These are phyloP conservation scores for Marchantia polymorpha DNA, from an alignment of 225 moss, liverwort and hornwort genomes.

Conservation along the genomic window DNA sequence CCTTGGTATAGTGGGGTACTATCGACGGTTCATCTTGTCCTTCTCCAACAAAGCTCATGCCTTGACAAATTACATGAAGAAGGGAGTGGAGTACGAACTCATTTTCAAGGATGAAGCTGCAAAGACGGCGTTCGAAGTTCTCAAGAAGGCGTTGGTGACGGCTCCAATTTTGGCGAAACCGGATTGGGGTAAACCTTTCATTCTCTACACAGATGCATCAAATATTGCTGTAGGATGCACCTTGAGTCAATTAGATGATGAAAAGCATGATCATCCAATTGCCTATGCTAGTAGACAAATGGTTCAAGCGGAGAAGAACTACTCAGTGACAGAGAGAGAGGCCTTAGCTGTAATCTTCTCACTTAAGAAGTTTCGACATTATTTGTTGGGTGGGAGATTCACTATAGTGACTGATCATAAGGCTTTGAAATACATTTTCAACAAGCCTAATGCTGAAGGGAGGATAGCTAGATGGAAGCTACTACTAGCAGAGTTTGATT, in stretches of 20 bases:
- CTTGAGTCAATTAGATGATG: slow-evolving; percentile 10
- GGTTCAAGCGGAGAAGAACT: background rate
- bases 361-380: slow-evolving; percentile 11
- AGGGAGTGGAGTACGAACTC: background rate
- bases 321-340: background rate
- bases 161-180: background rate
- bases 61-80: background rate
- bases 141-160: background rate
- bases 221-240: slow-evolving; percentile 4
- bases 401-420: background rate
- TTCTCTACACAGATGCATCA: background rate
- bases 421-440: slow-evolving; percentile 2
- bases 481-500: background rate
- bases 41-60: slow-evolving; percentile 3
- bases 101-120: background rate
- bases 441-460: background rate
- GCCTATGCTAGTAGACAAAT: slow-evolving; percentile 10
- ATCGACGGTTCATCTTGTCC: background rate
- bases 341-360: background rate
- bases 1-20: slow-evolving; percentile 14
- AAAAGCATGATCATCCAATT: slow-evolving; percentile 1
- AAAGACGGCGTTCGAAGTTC: background rate
- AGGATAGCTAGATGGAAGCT: background rate
- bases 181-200: slow-evolving; percentile 10
- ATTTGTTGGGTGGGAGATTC: background rate